Evolutionary conservation across 495 filamentous ascomycete genomes (phyloP).

Genomic region (Amniculicola lignicola): DNA sequence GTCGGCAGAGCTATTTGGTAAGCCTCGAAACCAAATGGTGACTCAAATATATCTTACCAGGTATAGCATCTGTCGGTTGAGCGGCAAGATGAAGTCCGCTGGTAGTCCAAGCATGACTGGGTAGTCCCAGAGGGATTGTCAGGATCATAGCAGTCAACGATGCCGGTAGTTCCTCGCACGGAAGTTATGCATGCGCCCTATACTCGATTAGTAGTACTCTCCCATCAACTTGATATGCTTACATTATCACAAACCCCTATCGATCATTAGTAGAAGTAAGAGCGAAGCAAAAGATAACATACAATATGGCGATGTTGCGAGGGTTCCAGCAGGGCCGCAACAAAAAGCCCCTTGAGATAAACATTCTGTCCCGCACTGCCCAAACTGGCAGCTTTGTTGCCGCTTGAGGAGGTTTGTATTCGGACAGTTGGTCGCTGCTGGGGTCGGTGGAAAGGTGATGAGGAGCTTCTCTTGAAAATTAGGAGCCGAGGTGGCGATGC

Average conservation of each 20-base stretch:
- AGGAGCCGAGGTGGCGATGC: slow-evolving; percentile 1
- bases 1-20: slow-evolving; percentile 1
- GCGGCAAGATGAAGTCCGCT: slow-evolving; percentile 9
- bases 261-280: neutral
- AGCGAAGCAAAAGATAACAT: neutral
- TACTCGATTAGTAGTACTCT: neutral
- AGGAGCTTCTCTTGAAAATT: slow-evolving; percentile 6
- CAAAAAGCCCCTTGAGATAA: slow-evolving; percentile 25
- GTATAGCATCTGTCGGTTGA: slow-evolving; percentile 26
- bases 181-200: slow-evolving; percentile 27
- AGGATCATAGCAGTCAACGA: slow-evolving; percentile 28
- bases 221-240: neutral
- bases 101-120: slow-evolving; percentile 18
- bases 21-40: neutral
- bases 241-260: slow-evolving; percentile 29
- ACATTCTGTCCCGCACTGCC: slow-evolving; percentile 16
- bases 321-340: slow-evolving; percentile 25
- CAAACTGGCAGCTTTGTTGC: slow-evolving; percentile 16
- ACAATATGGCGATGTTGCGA: slow-evolving; percentile 20
- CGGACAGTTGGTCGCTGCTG: slow-evolving; percentile 11
- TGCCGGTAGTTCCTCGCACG: slow-evolving; percentile 21
- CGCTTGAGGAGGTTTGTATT: slow-evolving; percentile 4
- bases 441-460: slow-evolving; percentile 12
- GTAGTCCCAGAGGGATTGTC: slow-evolving; percentile 24
- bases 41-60: slow-evolving; percentile 5